Conservation (phyloP, 192 early-diverging fungal genomes). For the Gorgonomyces haynaldii region DNA sequence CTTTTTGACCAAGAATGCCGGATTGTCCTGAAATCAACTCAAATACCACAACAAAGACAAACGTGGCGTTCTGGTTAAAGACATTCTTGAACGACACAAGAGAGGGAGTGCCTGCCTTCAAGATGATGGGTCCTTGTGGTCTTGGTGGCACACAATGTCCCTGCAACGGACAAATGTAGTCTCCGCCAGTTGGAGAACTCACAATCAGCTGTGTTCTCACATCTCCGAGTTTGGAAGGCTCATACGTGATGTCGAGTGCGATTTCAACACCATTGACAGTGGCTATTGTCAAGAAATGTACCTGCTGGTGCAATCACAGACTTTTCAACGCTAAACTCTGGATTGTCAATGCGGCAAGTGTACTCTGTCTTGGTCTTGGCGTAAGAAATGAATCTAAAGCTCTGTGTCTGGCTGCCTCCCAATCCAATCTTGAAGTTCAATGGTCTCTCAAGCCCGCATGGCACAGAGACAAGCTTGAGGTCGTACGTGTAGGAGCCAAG, state of each 20-base stretch:
- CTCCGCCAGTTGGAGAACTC: conserved; percentile 39
- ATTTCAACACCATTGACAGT: conserved; percentile 36
- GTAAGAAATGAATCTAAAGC: conserved; percentile 42
- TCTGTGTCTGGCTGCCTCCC: conserved; percentile 39
- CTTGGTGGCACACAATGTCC: conserved; percentile 41
- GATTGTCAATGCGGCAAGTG: conserved; percentile 34
- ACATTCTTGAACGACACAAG: conserved; percentile 50
- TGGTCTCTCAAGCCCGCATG: conserved; percentile 30
- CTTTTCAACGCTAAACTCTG: conserved; percentile 47
- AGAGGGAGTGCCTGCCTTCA: conserved; percentile 33
- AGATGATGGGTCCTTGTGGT: conserved; percentile 48
- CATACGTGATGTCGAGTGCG: conserved; percentile 39
- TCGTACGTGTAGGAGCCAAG: conserved; percentile 47
- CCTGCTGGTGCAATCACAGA: conserved; percentile 38
- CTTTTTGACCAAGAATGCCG: conserved; percentile 41
- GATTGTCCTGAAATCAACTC: conserved; percentile 36
- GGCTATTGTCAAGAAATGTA: conserved; percentile 21
- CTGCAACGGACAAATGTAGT: conserved; percentile 44
- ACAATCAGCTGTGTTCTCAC: conserved; percentile 34
- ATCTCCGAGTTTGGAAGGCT: conserved; percentile 51
- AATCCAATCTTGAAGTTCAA: conserved; percentile 49
- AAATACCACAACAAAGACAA: conserved; percentile 34
- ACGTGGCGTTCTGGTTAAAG: conserved; percentile 32
- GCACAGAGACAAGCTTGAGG: conserved; percentile 26
- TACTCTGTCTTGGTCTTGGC: conserved; percentile 47